A percentile compares a stretch with the other conserved stretches of the same genome.
phyloP scores from a whole-genome alignment of 2,329 filamentous ascomycete genomes.

The Aspergillus costaricaensis region DNA sequence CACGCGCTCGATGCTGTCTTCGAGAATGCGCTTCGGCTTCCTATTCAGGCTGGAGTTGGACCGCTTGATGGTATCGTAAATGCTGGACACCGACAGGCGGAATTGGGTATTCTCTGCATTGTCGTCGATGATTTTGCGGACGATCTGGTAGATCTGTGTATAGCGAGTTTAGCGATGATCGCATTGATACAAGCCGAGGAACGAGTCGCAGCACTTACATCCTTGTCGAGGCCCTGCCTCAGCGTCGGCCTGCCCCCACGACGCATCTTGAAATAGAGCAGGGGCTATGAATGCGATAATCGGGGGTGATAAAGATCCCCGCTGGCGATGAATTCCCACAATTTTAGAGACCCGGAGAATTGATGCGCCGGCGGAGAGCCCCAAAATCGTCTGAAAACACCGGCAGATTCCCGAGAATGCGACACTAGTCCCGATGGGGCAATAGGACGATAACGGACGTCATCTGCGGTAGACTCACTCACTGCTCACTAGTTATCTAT shows the following conservation, averaged over 20 bases:
- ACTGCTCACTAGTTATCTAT: too few relatives aligned
- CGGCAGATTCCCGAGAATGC: background rate
- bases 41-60: slow-evolving; percentile 87
- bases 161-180: slow-evolving; percentile 14
- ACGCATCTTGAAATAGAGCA: slow-evolving; percentile 35
- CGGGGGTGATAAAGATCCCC: slow-evolving; percentile 2
- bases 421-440: background rate
- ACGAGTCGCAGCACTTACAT: slow-evolving; percentile 45
- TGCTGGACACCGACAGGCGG: slow-evolving; percentile 59
- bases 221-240: slow-evolving; percentile 63
- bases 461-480: slow-evolving; percentile 1
- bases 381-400: background rate
- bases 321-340: slow-evolving; percentile 20
- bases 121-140: slow-evolving; percentile 73
- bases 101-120: slow-evolving; percentile 53
- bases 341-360: slow-evolving; percentile 20
- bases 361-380: slow-evolving; percentile 15
- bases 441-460: slow-evolving; percentile 6
- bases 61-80: slow-evolving; percentile 78
- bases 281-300: background rate
- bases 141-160: slow-evolving; percentile 69
- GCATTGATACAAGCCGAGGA: background rate
- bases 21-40: slow-evolving; percentile 76
- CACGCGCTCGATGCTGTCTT: slow-evolving; percentile 83
- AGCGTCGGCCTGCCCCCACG: slow-evolving; percentile 51